phyloP scores from a whole-genome alignment of 805 yeast genomes.

The Spathaspora hagerdaliae region DNA sequence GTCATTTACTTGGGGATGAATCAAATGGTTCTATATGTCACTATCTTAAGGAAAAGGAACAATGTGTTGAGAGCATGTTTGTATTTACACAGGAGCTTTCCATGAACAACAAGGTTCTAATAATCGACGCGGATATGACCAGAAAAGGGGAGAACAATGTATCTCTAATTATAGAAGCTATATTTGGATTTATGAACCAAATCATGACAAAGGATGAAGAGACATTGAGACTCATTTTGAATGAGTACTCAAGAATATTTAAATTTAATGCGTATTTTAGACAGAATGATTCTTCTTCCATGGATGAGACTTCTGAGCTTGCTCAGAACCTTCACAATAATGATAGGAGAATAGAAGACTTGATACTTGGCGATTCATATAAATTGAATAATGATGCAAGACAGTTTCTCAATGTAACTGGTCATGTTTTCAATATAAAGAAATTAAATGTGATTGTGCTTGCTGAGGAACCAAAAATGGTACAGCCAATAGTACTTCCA shows the following conservation, averaged over 20 bases:
- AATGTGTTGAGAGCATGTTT: constrained; percentile 31
- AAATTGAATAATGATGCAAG: background rate
- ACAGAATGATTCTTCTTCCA: constrained; percentile 31
- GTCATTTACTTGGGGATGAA: constrained; percentile 63
- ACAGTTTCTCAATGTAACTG: constrained; percentile 5
- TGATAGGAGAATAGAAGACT: background rate
- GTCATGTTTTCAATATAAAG: constrained; percentile 5
- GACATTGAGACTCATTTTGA: background rate
- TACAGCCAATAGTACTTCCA: background rate
- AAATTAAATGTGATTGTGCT: constrained; percentile 9
- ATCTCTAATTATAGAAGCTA: constrained; percentile 22
- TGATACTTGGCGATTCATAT: constrained; percentile 9
- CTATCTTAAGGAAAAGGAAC: constrained; percentile 24
- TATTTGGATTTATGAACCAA: constrained; percentile 27
- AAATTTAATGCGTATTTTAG: constrained; percentile 24
- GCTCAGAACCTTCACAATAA: constrained; percentile 35
- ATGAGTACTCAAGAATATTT: constrained; percentile 4
- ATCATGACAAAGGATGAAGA: constrained; percentile 1
- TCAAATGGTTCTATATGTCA: constrained; percentile 46
- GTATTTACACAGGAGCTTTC: constrained; percentile 42
- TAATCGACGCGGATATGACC: constrained; percentile 50
- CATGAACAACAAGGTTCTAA: constrained; percentile 33
- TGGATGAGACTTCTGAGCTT: constrained; percentile 45
- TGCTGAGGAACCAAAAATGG: background rate
- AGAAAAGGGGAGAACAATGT: constrained; percentile 40